Conservation (phyloP, 1,139 yeast genomes). For the Yamadazyma dushanensis region DNA sequence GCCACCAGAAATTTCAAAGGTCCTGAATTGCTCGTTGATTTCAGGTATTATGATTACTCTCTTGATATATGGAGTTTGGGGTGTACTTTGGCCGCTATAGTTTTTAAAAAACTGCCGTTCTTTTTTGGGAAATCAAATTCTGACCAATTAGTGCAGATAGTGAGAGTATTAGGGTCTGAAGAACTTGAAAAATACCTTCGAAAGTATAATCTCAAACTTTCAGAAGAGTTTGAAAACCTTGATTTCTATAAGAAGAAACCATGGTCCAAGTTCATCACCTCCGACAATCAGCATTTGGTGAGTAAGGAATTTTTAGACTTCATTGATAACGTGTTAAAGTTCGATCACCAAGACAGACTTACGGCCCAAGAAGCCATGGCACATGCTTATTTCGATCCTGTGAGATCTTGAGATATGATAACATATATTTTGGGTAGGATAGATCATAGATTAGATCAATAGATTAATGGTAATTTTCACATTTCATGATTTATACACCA, state of each 20-base stretch:
- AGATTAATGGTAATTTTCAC: too few relatives aligned
- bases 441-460: too few relatives aligned
- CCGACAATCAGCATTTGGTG: slow-evolving; percentile 50
- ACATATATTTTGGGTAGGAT: too few relatives aligned
- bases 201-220: slow-evolving; percentile 72
- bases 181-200: slow-evolving; percentile 69
- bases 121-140: slow-evolving; percentile 95
- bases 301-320: slow-evolving; percentile 61
- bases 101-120: slow-evolving; percentile 92
- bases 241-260: slow-evolving; percentile 72
- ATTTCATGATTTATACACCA: neutral
- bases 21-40: slow-evolving; percentile 88
- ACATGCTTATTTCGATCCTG: slow-evolving; percentile 62
- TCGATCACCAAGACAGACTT: slow-evolving; percentile 69
- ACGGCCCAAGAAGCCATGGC: slow-evolving; percentile 80
- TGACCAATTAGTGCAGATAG: slow-evolving; percentile 92
- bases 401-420: too few relatives aligned
- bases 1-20: slow-evolving; percentile 97
- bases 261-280: slow-evolving; percentile 59
- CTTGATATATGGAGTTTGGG: slow-evolving; percentile 96
- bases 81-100: slow-evolving; percentile 93
- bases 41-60: slow-evolving; percentile 89
- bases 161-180: slow-evolving; percentile 86
- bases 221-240: slow-evolving; percentile 78
- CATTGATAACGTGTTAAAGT: slow-evolving; percentile 61